Conservation (phyloP, 2,329 filamentous ascomycete genomes). For the Aspergillus neoniger region DNA sequence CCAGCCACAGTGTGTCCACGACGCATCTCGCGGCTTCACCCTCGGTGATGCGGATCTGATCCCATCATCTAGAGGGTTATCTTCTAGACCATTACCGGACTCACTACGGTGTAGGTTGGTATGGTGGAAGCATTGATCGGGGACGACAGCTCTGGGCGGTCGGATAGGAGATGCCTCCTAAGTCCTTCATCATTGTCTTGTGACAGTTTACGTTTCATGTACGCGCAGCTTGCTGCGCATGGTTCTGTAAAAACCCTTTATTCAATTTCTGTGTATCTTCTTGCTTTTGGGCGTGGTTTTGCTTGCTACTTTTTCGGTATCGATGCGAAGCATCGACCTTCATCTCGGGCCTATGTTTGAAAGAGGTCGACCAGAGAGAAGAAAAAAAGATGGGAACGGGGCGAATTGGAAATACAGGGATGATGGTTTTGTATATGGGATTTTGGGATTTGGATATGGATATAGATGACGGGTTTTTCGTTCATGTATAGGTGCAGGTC, state of each 20-base stretch:
- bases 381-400: neutral
- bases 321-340: neutral
- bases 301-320: neutral
- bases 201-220: neutral
- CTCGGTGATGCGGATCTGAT: neutral
- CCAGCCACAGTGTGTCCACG: neutral
- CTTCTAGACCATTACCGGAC: neutral
- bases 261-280: neutral
- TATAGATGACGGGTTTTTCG: neutral
- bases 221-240: conserved; percentile 2
- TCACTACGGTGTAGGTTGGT: neutral
- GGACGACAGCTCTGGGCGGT: neutral
- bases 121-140: neutral
- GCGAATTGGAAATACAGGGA: neutral
- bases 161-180: neutral
- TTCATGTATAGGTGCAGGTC: conserved; percentile 11
- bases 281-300: neutral
- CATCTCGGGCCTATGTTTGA: neutral
- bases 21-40: neutral
- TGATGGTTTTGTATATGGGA: conserved; percentile 2
- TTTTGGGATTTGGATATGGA: neutral
- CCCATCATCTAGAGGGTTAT: neutral
- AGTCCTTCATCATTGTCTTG: neutral
- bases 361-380: neutral
- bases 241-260: neutral